phyloP scores from a whole-genome alignment of 2,329 filamentous ascomycete species.

The Dryadomyces quercivorus region DNA sequence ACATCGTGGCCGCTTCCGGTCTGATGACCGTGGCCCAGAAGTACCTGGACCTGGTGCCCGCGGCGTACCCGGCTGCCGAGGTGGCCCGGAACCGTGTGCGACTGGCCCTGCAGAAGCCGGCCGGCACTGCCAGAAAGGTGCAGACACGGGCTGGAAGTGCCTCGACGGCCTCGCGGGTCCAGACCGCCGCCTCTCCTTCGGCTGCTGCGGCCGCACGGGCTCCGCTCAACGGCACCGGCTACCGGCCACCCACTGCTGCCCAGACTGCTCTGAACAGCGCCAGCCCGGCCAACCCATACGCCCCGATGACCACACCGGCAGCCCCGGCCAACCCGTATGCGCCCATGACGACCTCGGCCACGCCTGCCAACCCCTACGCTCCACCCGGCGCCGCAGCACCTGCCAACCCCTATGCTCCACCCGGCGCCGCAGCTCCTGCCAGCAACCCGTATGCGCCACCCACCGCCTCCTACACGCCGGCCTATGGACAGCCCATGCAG shows the following conservation, averaged over 20 bases:
- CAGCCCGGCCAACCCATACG: neutral
- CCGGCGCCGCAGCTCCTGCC: constrained; percentile 2
- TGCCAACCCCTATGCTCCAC: constrained; percentile 22
- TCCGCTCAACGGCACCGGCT: constrained; percentile 17
- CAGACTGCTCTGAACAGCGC: neutral
- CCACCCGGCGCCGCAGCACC: constrained; percentile 15
- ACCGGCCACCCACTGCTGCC: constrained; percentile 29
- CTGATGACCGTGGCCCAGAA: constrained; percentile 77
- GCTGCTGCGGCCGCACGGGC: constrained; percentile 16
- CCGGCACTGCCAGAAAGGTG: constrained; percentile 11
- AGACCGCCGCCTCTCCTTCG: too few species aligned
- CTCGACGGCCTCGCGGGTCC: too few species aligned
- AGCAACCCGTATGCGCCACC: constrained; percentile 23
- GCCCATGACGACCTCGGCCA: constrained; percentile 20
- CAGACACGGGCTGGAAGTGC: too few species aligned
- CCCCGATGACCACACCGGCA: too few species aligned
- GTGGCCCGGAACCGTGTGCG: constrained; percentile 75
- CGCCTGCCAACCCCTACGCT: constrained; percentile 35
- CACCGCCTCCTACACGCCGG: neutral
- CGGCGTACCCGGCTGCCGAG: constrained; percentile 74
- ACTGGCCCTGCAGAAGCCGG: constrained; percentile 50
- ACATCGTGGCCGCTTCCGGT: constrained; percentile 84
- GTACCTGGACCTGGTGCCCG: constrained; percentile 79
- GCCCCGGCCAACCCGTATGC: constrained; percentile 34
- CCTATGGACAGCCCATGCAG: constrained; percentile 30